These are phyloP conservation scores for Ramalina peruviana DNA, from an alignment of 495 filamentous ascomycete genomes.

Conservation along the genomic window DNA sequence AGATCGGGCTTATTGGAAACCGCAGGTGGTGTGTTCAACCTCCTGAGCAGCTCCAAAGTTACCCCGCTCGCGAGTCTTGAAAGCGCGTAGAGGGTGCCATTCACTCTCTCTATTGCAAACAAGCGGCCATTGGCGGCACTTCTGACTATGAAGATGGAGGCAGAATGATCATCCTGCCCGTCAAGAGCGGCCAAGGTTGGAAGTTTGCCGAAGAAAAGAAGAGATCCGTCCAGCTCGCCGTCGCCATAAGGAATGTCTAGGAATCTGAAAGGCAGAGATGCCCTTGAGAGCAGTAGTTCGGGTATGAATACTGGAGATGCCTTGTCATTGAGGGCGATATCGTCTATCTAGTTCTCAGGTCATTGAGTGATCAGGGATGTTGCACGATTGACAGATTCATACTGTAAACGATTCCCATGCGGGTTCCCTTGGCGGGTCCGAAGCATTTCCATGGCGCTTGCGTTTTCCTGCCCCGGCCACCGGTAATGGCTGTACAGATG, in stretches of 20 bases:
- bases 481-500: neutral
- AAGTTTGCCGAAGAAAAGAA: slow-evolving; percentile 11
- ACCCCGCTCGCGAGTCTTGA: slow-evolving; percentile 58
- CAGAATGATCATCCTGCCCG: neutral
- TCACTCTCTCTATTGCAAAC: slow-evolving; percentile 63
- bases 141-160: slow-evolving; percentile 49
- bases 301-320: slow-evolving; percentile 5
- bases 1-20: too few species aligned
- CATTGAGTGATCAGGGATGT: too few species aligned
- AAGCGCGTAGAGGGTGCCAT: slow-evolving; percentile 49
- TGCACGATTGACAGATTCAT: too few species aligned
- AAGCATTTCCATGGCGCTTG: neutral
- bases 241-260: slow-evolving; percentile 3
- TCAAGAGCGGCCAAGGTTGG: slow-evolving; percentile 1
- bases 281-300: slow-evolving; percentile 7
- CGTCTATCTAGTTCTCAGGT: too few species aligned
- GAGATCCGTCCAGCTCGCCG: neutral
- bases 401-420: too few species aligned
- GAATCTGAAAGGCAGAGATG: slow-evolving; percentile 11
- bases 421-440: too few species aligned
- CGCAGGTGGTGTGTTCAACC: neutral
- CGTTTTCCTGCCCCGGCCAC: neutral
- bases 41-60: slow-evolving; percentile 29
- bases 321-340: neutral
- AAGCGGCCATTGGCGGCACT: slow-evolving; percentile 41